Evolutionary conservation across 495 filamentous ascomycete species (phyloP).

Genomic region (Neurospora terricola): DNA sequence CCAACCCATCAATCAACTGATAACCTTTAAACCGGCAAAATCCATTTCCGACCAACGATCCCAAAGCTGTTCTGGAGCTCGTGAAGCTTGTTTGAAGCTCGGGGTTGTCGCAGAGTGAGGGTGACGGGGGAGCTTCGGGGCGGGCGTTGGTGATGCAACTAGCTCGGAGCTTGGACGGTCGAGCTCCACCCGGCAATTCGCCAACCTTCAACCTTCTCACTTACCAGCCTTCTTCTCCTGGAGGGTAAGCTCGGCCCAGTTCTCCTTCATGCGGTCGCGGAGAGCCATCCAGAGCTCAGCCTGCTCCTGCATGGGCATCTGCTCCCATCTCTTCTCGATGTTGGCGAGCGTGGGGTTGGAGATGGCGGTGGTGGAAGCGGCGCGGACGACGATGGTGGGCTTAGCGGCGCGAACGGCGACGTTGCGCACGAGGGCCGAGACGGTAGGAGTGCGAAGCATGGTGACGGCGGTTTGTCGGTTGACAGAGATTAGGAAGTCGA

Average conservation of each 20-base stretch:
- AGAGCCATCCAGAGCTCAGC: conserved; percentile 97
- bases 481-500: conserved; percentile 8
- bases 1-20: neutral
- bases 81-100: neutral
- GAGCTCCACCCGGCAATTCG: neutral
- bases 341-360: conserved; percentile 93
- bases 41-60: neutral
- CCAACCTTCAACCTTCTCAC: conserved; percentile 27
- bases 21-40: neutral
- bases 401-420: conserved; percentile 30
- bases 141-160: conserved; percentile 1
- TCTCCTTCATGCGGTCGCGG: conserved; percentile 94
- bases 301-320: conserved; percentile 94
- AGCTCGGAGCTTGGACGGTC: conserved; percentile 5
- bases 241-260: conserved; percentile 88
- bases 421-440: conserved; percentile 29
- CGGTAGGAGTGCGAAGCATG: conserved; percentile 32
- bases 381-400: conserved; percentile 35
- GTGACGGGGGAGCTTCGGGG: conserved; percentile 2
- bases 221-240: conserved; percentile 98
- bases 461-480: conserved; percentile 4
- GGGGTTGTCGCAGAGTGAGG: neutral
- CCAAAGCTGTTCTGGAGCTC: neutral
- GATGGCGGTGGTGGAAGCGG: conserved; percentile 74
- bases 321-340: conserved; percentile 99